Evolutionary conservation across 1,284 basidiomycete genomes (phyloP).

Genomic region (Singerocomus rubriflavus): DNA sequence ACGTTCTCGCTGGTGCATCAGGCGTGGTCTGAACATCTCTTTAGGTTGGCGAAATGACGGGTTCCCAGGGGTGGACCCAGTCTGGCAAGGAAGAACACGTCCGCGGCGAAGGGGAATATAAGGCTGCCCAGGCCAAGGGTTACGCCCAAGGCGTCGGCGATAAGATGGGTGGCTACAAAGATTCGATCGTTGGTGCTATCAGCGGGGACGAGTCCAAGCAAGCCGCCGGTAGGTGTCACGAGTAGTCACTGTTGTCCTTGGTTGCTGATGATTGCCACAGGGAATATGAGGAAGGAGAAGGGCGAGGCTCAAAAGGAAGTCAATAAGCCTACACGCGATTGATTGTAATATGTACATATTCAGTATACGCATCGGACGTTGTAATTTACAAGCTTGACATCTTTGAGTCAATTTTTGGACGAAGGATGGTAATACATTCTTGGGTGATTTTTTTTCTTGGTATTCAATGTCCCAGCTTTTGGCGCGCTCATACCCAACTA

Average conservation of each 20-base stretch:
- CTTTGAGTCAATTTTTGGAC: not conserved
- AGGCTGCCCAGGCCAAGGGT: slow-evolving; percentile 52
- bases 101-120: slow-evolving; percentile 60
- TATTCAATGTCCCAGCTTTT: not conserved
- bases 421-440: not conserved
- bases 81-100: slow-evolving; percentile 66
- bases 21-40: not conserved
- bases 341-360: not conserved
- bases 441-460: not conserved
- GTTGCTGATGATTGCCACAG: slow-evolving; percentile 26
- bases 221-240: slow-evolving; percentile 41
- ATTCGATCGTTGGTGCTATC: slow-evolving; percentile 61
- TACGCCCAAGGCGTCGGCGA: slow-evolving; percentile 59
- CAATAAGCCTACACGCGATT: slow-evolving; percentile 38
- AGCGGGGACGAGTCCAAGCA: slow-evolving; percentile 66
- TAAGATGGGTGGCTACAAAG: slow-evolving; percentile 62
- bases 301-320: slow-evolving; percentile 54
- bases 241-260: rapidly evolving
- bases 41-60: slow-evolving; percentile 49
- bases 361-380: not conserved
- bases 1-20: not conserved
- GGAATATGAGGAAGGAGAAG: slow-evolving; percentile 57
- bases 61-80: slow-evolving; percentile 45
- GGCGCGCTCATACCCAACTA: slow-evolving; percentile 54
- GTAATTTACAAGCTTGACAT: not conserved